A percentile compares a stretch with the other conserved stretches of the same genome.
Evolutionary conservation across 2,329 filamentous ascomycete genomes (phyloP).

Genomic region (Pestalotiopsis sp.): DNA sequence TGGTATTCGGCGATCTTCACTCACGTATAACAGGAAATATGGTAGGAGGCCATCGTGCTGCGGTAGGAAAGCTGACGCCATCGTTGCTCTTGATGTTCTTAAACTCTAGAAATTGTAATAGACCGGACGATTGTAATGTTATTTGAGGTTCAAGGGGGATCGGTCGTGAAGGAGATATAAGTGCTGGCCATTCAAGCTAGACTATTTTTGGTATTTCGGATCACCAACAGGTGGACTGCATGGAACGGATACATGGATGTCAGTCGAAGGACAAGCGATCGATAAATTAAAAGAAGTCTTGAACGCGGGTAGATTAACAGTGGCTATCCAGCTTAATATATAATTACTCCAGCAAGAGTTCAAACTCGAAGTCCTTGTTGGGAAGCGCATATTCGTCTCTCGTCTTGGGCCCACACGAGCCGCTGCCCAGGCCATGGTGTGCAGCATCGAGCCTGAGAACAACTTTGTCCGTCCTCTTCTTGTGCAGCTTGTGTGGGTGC

Average conservation of each 20-base stretch:
- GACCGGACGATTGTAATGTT: not conserved
- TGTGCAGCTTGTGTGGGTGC: conserved; percentile 65
- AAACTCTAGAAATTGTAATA: not conserved
- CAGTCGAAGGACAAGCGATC: no score
- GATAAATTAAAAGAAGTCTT: no score
- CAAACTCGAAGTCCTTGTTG: conserved; percentile 41
- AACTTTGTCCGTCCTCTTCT: conserved; percentile 53
- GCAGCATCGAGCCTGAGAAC: conserved; percentile 59
- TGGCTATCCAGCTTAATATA: not conserved
- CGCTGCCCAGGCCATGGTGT: conserved; percentile 66
- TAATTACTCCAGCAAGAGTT: conserved; percentile 40
- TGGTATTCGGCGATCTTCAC: not conserved
- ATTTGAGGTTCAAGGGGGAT: not conserved
- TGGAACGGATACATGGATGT: not conserved
- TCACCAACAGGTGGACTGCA: not conserved
- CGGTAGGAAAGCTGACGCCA: not conserved
- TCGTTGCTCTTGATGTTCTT: not conserved
- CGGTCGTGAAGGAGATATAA: not conserved
- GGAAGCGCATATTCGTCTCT: conserved; percentile 47
- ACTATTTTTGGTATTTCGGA: not conserved
- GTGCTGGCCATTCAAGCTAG: not conserved
- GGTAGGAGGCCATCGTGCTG: conserved; percentile 27
- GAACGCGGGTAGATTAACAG: not conserved
- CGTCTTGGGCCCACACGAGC: conserved; percentile 61
- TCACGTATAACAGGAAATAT: conserved; percentile 31